phyloP scores from a whole-genome alignment of 495 filamentous ascomycete genomes.

The Collariella sp. region DNA sequence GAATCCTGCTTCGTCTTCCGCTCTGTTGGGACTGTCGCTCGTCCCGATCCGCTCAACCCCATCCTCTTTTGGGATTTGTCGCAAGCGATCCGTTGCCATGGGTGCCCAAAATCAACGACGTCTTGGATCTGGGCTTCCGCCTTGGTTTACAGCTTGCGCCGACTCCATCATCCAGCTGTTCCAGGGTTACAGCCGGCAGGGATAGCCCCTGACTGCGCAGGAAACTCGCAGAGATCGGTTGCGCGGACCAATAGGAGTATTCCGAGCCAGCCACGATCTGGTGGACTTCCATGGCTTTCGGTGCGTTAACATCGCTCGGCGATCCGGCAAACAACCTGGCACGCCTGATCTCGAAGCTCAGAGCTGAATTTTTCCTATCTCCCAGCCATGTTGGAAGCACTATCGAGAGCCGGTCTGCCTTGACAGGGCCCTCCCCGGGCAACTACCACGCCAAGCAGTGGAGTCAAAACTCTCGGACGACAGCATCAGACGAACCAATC shows the following conservation, averaged over 20 bases:
- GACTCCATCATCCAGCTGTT: slow-evolving; percentile 16
- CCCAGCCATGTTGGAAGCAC: background rate
- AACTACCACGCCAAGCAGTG: background rate
- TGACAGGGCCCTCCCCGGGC: background rate
- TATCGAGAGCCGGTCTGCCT: background rate
- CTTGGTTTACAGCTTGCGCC: slow-evolving; percentile 2
- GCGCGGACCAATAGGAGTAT: slow-evolving; percentile 18
- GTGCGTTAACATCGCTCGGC: background rate
- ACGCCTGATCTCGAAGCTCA: background rate
- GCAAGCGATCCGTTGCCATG: background rate
- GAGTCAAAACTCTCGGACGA: background rate
- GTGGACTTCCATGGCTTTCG: background rate
- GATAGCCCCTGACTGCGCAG: slow-evolving; percentile 1
- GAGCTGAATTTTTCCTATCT: background rate
- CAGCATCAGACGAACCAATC: background rate
- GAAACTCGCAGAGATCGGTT: slow-evolving; percentile 9
- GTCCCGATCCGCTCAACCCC: too few species aligned
- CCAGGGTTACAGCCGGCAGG: slow-evolving; percentile 16
- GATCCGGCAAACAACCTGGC: background rate
- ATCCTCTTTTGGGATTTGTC: background rate
- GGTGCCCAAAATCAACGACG: background rate
- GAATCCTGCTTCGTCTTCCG: too few species aligned
- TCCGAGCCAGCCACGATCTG: background rate
- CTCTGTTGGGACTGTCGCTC: too few species aligned
- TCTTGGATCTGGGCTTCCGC: background rate